Percentiles rank a stretch among this genome's conserved stretches.
Evolutionary conservation across 805 yeast species (phyloP).

Genomic region (Candida oleophila): DNA sequence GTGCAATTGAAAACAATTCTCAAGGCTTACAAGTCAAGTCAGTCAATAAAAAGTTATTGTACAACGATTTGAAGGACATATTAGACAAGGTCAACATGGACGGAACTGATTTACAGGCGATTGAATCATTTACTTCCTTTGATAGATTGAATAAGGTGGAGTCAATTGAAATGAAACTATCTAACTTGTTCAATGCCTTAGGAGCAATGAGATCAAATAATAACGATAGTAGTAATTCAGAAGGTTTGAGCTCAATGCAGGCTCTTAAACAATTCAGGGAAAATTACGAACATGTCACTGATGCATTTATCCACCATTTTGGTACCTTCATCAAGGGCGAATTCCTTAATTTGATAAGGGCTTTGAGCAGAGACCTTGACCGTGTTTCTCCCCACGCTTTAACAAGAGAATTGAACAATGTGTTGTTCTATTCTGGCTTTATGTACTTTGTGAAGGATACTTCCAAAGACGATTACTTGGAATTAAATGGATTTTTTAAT

Average conservation of each 20-base stretch:
- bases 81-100: slow-evolving; percentile 70
- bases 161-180: slow-evolving; percentile 53
- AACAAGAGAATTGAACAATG: slow-evolving; percentile 25
- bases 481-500: slow-evolving; percentile 45
- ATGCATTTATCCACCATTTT: slow-evolving; percentile 49
- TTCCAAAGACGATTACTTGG: slow-evolving; percentile 46
- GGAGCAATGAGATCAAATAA: slow-evolving; percentile 52
- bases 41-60: slow-evolving; percentile 74
- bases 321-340: slow-evolving; percentile 30
- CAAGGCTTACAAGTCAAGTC: slow-evolving; percentile 82
- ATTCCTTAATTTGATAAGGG: slow-evolving; percentile 42
- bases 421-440: slow-evolving; percentile 30
- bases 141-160: slow-evolving; percentile 43
- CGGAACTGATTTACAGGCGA: slow-evolving; percentile 47
- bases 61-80: slow-evolving; percentile 66
- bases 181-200: slow-evolving; percentile 62
- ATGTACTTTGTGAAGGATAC: slow-evolving; percentile 54
- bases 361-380: slow-evolving; percentile 28
- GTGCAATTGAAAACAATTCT: slow-evolving; percentile 69
- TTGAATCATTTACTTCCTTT: slow-evolving; percentile 50
- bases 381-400: slow-evolving; percentile 21
- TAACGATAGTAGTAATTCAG: slow-evolving; percentile 39
- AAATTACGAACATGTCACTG: slow-evolving; percentile 56
- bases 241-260: slow-evolving; percentile 59
- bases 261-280: slow-evolving; percentile 68